Conservation (phyloP, 140 eudicot species). For the Senecio squalidus region DNA sequence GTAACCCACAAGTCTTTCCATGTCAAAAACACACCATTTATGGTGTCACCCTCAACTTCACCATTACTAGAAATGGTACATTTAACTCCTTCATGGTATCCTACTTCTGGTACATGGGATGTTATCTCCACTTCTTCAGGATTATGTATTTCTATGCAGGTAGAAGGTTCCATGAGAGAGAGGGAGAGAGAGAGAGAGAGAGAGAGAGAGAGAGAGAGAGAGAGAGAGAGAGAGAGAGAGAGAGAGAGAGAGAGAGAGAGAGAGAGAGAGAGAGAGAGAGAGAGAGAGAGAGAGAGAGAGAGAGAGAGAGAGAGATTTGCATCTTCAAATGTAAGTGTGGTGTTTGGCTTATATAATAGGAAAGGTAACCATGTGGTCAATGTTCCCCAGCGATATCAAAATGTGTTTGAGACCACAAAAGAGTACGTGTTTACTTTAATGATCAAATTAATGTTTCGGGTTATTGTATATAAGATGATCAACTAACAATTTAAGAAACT, state of each 20-base stretch:
- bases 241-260: too few species aligned
- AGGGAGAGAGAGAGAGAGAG: background rate
- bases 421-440: background rate
- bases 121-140: conserved; percentile 22
- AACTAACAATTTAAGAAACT: too few species aligned
- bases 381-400: background rate
- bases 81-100: background rate
- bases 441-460: too few species aligned
- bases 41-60: conserved; percentile 2
- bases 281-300: background rate
- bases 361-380: background rate
- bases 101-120: conserved; percentile 8
- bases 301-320: background rate
- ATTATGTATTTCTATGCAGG: background rate
- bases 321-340: background rate
- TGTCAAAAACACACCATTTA: conserved; percentile 44
- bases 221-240: background rate
- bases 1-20: conserved; percentile 59
- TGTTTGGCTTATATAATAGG: background rate
- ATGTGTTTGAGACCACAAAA: background rate
- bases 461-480: too few species aligned
- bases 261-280: background rate
- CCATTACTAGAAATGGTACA: background rate
- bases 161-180: conserved; percentile 12
- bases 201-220: background rate